Evolutionary conservation across 139 green algal species (phyloP).

Genomic region (Edaphochlamys debaryana): DNA sequence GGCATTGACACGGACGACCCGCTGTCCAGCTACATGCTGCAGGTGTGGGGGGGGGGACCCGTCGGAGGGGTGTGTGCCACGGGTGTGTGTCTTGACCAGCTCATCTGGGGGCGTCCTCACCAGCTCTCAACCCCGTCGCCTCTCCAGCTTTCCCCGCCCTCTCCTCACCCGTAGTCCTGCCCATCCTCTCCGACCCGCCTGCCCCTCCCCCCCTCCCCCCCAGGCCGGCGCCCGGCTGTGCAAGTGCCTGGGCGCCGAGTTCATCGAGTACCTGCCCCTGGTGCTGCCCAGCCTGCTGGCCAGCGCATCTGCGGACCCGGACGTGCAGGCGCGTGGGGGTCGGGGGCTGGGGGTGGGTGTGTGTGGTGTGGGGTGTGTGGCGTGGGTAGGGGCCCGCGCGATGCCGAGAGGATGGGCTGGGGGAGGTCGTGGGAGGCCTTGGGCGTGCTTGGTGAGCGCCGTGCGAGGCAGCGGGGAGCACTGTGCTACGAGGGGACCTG

Average conservation of each 20-base stretch:
- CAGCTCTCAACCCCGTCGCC: neutral
- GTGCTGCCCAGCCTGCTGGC: conserved; percentile 96
- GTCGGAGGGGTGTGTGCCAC: conserved; percentile 30
- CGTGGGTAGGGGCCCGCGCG: neutral
- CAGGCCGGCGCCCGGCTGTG: conserved; percentile 94
- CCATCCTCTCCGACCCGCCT: neutral
- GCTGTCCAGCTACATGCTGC: conserved; percentile 88
- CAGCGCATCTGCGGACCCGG: conserved; percentile 83
- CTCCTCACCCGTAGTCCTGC: neutral
- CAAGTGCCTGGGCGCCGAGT: conserved; percentile 96
- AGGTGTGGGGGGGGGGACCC: conserved; percentile 61
- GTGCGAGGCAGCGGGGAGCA: too few relatives aligned
- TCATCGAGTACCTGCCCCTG: conserved; percentile 92
- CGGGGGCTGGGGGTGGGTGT: neutral
- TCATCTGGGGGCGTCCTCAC: conserved; percentile 47
- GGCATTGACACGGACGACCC: conserved; percentile 81
- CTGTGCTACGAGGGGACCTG: too few relatives aligned
- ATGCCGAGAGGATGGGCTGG: too few relatives aligned
- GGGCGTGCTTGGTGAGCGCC: too few relatives aligned
- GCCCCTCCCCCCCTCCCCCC: conserved; percentile 46
- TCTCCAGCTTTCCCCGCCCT: too few relatives aligned
- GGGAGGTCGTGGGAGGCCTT: too few relatives aligned
- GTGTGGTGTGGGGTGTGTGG: neutral
- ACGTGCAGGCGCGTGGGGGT: conserved; percentile 78
- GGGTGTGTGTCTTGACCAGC: too few relatives aligned